These are phyloP conservation scores for Taiozyma sp. DNA, from an alignment of 1,139 yeast genomes.

Conservation along the genomic window DNA sequence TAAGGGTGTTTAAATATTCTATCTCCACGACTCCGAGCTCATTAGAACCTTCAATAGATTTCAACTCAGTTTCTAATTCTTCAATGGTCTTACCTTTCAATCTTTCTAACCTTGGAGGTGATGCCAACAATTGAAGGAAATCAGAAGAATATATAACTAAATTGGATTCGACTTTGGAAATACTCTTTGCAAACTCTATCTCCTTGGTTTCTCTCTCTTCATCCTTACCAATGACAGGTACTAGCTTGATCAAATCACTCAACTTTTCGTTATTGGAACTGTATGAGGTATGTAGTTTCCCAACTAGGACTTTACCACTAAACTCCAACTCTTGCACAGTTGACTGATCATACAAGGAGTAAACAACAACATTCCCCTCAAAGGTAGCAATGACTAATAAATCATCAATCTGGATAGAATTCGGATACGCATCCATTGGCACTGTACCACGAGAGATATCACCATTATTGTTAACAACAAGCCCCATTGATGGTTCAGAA, in stretches of 20 bases:
- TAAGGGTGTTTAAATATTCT: conserved; percentile 32
- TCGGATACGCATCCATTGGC: conserved; percentile 60
- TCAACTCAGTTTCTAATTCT: conserved; percentile 31
- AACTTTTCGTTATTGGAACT: conserved; percentile 21
- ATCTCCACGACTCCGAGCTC: conserved; percentile 32
- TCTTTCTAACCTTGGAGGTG: conserved; percentile 36
- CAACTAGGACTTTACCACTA: conserved; percentile 1
- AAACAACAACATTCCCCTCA: conserved; percentile 30
- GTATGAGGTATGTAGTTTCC: background rate
- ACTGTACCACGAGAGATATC: conserved; percentile 87
- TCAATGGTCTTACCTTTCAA: conserved; percentile 30
- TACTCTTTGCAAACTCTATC: conserved; percentile 25
- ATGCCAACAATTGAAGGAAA: conserved; percentile 31
- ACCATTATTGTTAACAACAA: conserved; percentile 75
- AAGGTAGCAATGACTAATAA: conserved; percentile 39
- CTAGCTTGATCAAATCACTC: conserved; percentile 27
- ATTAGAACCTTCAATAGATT: conserved; percentile 21
- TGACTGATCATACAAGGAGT: conserved; percentile 40
- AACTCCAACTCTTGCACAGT: conserved; percentile 33
- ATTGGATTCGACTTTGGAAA: conserved; percentile 32
- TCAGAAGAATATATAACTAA: conserved; percentile 31
- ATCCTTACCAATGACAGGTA: conserved; percentile 19
- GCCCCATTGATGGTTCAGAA: conserved; percentile 68
- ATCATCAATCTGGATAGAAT: conserved; percentile 37
- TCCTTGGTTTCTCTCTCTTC: conserved; percentile 17